phyloP scores from a whole-genome alignment of 2,329 filamentous ascomycete species.

The Fusarium incarnatum region DNA sequence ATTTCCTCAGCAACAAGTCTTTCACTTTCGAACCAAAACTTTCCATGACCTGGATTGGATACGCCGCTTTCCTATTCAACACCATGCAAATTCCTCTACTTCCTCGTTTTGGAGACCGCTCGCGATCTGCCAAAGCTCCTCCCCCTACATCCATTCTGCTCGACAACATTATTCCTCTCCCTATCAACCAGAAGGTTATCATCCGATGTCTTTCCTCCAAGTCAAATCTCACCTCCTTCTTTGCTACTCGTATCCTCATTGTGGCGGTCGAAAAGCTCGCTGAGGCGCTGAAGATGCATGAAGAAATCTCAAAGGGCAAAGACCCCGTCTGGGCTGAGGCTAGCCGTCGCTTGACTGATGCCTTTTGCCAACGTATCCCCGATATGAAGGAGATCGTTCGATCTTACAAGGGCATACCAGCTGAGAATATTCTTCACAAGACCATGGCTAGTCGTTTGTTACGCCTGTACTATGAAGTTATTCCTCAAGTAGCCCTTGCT shows the following conservation, averaged over 20 bases:
- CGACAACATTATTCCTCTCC: conserved; percentile 86
- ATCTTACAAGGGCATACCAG: conserved; percentile 75
- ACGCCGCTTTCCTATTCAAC: conserved; percentile 88
- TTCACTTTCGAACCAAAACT: conserved; percentile 93
- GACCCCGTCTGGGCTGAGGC: conserved; percentile 75
- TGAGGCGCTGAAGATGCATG: conserved; percentile 70
- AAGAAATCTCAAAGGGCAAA: conserved; percentile 54
- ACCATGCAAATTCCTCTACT: conserved; percentile 81
- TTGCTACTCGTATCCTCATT: conserved; percentile 82
- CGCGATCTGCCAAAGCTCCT: conserved; percentile 72
- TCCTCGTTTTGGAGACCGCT: conserved; percentile 73
- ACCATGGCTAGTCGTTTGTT: conserved; percentile 84
- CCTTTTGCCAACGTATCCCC: conserved; percentile 83
- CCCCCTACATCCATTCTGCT: conserved; percentile 83
- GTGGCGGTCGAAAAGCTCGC: conserved; percentile 83
- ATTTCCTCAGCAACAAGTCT: conserved; percentile 82
- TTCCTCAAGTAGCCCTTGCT: conserved; percentile 82
- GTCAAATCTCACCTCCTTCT: conserved; percentile 83
- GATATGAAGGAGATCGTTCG: conserved; percentile 83
- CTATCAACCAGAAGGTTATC: conserved; percentile 82
- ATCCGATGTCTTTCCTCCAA: conserved; percentile 82
- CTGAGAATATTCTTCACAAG: conserved; percentile 78
- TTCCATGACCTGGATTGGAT: conserved; percentile 94
- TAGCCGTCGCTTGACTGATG: conserved; percentile 72
- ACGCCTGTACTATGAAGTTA: conserved; percentile 84